These are phyloP conservation scores for Trichoderma koningii DNA, from an alignment of 2,329 filamentous ascomycete species.

Conservation along the genomic window DNA sequence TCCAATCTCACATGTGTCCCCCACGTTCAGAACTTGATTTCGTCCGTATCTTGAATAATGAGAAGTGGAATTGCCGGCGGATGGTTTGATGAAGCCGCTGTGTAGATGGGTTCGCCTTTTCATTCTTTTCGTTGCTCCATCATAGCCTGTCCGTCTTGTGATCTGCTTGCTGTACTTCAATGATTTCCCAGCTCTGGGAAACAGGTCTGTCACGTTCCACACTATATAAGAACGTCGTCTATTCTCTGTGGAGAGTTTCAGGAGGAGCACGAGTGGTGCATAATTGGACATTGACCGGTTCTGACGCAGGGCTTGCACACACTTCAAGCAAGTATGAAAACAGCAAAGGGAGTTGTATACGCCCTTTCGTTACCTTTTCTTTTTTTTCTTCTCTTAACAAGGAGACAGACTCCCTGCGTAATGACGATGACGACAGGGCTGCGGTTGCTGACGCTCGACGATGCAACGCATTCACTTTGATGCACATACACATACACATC, in stretches of 20 bases:
- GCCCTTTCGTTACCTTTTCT: not conserved
- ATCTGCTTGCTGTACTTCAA: not conserved
- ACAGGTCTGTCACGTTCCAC: not conserved
- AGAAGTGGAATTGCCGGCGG: not conserved
- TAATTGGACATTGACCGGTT: slow-evolving; percentile 13
- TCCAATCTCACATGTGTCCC: not conserved
- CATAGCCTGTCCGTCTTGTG: not conserved
- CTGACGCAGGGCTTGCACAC: not conserved
- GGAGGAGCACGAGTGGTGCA: slow-evolving; percentile 6
- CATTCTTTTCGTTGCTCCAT: not conserved
- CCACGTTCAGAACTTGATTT: not conserved
- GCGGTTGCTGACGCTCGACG: slow-evolving; percentile 18
- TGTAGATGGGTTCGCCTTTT: not conserved
- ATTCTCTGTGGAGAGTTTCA: not conserved
- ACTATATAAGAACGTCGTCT: too few species aligned
- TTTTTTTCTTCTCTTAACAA: too few species aligned
- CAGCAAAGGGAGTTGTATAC: slow-evolving; percentile 4
- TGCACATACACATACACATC: not conserved
- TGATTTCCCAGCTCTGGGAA: not conserved
- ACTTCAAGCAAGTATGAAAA: not conserved
- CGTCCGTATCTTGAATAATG: not conserved
- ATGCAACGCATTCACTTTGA: slow-evolving; percentile 16
- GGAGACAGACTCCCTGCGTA: not conserved
- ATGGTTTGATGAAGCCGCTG: slow-evolving; percentile 7
- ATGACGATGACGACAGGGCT: not conserved